A percentile compares a stretch with the other conserved stretches of the same genome.
phyloP scores from a whole-genome alignment of 2,329 filamentous ascomycete genomes.

The Stromatinia cepivora region DNA sequence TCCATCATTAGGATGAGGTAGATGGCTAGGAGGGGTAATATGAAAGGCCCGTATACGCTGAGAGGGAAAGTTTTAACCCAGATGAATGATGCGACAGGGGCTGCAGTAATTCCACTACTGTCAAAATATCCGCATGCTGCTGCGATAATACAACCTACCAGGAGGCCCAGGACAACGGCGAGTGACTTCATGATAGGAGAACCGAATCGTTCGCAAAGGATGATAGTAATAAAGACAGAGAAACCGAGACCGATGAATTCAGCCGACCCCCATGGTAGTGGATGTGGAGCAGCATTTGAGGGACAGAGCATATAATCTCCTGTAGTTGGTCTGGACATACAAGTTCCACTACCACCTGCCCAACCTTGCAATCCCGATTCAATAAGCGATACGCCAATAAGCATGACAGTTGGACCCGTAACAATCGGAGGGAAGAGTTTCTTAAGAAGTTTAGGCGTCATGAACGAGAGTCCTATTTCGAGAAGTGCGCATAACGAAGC shows the following conservation, averaged over 20 bases:
- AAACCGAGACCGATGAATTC: constrained; percentile 81
- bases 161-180: constrained; percentile 24
- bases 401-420: constrained; percentile 69
- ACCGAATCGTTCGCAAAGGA: constrained; percentile 78
- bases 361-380: constrained; percentile 72
- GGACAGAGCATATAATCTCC: constrained; percentile 65
- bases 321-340: constrained; percentile 49
- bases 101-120: constrained; percentile 66
- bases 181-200: constrained; percentile 74
- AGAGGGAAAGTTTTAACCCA: constrained; percentile 79
- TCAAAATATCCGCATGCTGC: constrained; percentile 79
- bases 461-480: constrained; percentile 73
- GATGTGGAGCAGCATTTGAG: constrained; percentile 64
- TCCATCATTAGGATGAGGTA: constrained; percentile 76
- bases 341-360: constrained; percentile 71
- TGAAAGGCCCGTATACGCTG: constrained; percentile 69
- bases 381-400: constrained; percentile 74
- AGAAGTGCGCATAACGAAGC: constrained; percentile 63
- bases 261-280: constrained; percentile 74
- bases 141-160: constrained; percentile 73
- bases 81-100: constrained; percentile 71
- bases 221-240: constrained; percentile 76
- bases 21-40: constrained; percentile 68
- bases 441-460: constrained; percentile 66
- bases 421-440: constrained; percentile 78